Conservation (phyloP, 148 eudicot species). For the Camellia lanceoleosa region DNA sequence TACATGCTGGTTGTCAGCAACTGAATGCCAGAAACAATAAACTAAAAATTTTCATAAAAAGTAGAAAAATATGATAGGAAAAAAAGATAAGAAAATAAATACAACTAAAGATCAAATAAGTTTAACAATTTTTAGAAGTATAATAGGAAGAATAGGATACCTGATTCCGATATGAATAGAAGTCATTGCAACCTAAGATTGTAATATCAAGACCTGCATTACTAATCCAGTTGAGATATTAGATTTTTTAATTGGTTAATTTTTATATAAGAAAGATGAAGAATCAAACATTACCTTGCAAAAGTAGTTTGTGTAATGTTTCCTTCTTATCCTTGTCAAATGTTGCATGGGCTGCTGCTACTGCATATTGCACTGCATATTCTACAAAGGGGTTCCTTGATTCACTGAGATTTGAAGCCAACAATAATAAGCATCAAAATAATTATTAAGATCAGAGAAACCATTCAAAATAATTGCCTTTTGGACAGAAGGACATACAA, state of each 20-base stretch:
- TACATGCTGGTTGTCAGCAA: too few relatives aligned
- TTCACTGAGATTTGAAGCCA: constrained; percentile 45
- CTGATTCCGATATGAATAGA: constrained; percentile 94
- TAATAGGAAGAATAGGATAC: constrained; percentile 27
- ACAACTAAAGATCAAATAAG: background rate
- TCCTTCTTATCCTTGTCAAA: constrained; percentile 58
- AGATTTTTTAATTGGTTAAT: background rate
- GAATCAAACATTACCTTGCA: constrained; percentile 52
- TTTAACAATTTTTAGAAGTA: background rate
- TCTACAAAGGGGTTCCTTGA: constrained; percentile 94
- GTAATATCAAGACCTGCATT: constrained; percentile 98
- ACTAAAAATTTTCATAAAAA: background rate
- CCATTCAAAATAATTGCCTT: background rate
- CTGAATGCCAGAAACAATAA: background rate
- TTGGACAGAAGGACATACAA: background rate
- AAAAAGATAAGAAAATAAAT: background rate
- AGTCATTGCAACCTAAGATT: constrained; percentile 90
- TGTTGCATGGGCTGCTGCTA: constrained; percentile 78
- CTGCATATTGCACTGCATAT: constrained; percentile 86
- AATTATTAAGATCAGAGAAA: background rate
- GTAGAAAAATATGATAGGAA: background rate
- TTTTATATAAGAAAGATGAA: background rate
- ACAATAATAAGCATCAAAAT: background rate
- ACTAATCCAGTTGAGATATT: constrained; percentile 35
- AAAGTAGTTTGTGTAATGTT: constrained; percentile 58